Evolutionary conservation across 805 yeast genomes (phyloP).

Genomic region (Blastobotrys americana): DNA sequence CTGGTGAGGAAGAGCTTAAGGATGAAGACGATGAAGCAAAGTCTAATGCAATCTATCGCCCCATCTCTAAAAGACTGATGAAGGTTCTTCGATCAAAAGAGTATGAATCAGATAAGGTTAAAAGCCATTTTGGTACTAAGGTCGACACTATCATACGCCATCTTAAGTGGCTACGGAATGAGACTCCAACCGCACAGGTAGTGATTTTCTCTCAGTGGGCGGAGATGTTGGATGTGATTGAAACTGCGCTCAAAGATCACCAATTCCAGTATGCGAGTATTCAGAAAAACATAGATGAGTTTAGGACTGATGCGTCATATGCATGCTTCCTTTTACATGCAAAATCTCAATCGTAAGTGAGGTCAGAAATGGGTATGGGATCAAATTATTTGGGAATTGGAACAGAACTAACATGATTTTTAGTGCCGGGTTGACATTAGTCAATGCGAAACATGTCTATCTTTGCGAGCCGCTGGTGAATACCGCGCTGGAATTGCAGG

Average conservation of each 20-base stretch:
- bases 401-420: conserved; percentile 4
- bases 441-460: conserved; percentile 88
- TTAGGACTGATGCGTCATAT: conserved; percentile 52
- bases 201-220: conserved; percentile 88
- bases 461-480: conserved; percentile 89
- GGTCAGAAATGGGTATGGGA: background rate
- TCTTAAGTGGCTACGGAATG: conserved; percentile 51
- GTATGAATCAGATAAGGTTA: conserved; percentile 5
- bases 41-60: conserved; percentile 7
- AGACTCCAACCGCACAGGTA: conserved; percentile 63
- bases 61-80: background rate
- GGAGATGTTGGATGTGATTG: conserved; percentile 59
- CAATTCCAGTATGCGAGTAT: conserved; percentile 54
- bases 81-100: background rate
- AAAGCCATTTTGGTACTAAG: conserved; percentile 68
- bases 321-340: conserved; percentile 85
- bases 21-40: conserved; percentile 31
- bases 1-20: conserved; percentile 30
- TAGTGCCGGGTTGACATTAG: conserved; percentile 72
- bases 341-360: conserved; percentile 58
- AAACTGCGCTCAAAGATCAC: conserved; percentile 55
- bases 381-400: background rate
- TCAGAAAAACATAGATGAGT: conserved; percentile 43
- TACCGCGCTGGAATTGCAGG: conserved; percentile 81
- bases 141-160: conserved; percentile 76